Evolutionary conservation across 2,329 filamentous ascomycete species (phyloP), one percentile per base, ranked within the genome.

Genomic region (Talaromyces amestolkiae): DNA sequence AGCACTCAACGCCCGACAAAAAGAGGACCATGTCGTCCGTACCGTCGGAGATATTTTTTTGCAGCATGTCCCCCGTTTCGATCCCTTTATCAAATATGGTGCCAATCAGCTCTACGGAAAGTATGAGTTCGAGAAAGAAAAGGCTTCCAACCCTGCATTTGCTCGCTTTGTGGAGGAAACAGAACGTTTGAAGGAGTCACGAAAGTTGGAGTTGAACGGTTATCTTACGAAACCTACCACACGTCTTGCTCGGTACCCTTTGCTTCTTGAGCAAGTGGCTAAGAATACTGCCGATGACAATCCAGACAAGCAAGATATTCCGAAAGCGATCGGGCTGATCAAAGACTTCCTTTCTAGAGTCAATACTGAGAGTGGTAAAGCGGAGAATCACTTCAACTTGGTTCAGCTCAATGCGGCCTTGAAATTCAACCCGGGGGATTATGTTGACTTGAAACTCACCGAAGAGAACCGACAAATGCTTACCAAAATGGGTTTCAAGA

Each of bases 221-320:
- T 99, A 99, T 75, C 83, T 99, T 61, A 99, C 95, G 9, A 99
- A 99, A 78, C 95, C 95, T 1, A 99, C 95, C 1, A 99, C 95
- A 19, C 88, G 95, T 81, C 82, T 99, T 72, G 95, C 95, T 49
- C 88, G 95, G 78, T 99, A 99, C 77, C 95, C 95, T 3, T 82
- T 99, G 43, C 83, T 99, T 13, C 83, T 99, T 17, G 95, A 98
- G 71, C 93, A 93, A 69, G 92, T 98, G 43, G 80, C 93, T 69
- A 99, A 98, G 76, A 91, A 94, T 75, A 97, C 94, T 0, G 90
- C 93, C 58, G 91, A 94, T 62, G 93, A 89, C 65, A 97, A 91
- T 70, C 89, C 92, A 0, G 95, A 99, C 76, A 94, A 91, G 79
- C 87, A 92, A 70, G 93, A 98, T 74, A 91, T 99, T 68, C 95